Base-by-base conservation (phyloP, 345 rosid genomes). In the Lenwebbia sp. region DNA sequence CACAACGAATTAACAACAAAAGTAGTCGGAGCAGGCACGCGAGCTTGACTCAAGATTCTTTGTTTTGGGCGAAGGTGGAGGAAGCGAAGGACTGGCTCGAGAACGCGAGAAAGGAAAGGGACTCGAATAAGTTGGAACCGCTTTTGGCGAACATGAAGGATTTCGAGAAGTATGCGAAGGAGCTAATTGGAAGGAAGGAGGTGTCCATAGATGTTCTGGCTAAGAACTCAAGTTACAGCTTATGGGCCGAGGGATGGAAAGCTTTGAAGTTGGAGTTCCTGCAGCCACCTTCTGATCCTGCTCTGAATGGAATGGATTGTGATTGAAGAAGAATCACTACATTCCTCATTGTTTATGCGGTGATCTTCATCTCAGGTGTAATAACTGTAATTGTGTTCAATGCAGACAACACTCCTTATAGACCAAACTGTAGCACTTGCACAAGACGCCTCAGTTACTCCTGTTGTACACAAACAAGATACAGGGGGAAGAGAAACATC, bases 31-130 rank as follows among this genome's bases (percentile, higher is more conserved):
- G 93, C 84, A 92, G 40, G 84, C 84, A 84, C 25, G 92, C 99
- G 0, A 89, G 95, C 87, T 37, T 89, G 54, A 97, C 99, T 4
- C 99, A 97, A 82, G 99, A 97, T 86, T 86, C 98, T 33, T 92
- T 95, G 85, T 97, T 97, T 82, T 95, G 99, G 99, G 99, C 98
- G 3, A 93, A 26, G 86, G 91, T 97, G 53, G 98, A 97, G 91
- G 94, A 94, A 89, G 98, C 96, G 10, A 89, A 90, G 87, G 98
- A 93, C 37, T 89, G 88, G 84, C 85, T 94, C 7, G 91, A 94
- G 84, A 88, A 5, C 23, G 65, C 90, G 13, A 92, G 83, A 89
- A 87, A 86, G 9, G 95, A 91, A 86, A 84, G 13, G 5, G 94
- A 96, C 83, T 60, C 22, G 1, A 86, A 19, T 13, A 91, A 25